A percentile compares a stretch with the other conserved stretches of the same genome.
These are phyloP conservation scores for Suillus subluteus DNA, from an alignment of 768 basidiomycete species.

Conservation along the genomic window DNA sequence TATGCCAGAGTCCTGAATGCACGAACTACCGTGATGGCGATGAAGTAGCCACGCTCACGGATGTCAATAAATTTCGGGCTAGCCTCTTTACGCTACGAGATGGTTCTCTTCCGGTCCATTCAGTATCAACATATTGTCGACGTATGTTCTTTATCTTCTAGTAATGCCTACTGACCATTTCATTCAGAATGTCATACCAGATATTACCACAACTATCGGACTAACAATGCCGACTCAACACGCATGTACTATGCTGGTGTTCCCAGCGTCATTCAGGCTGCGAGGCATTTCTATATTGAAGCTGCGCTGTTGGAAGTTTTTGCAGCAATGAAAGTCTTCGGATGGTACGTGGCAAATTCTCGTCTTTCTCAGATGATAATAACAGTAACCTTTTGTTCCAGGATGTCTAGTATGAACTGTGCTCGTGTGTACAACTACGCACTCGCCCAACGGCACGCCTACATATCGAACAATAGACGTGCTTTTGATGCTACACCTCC, in stretches of 20 bases:
- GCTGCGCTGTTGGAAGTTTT: no score
- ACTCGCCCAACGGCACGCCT: constrained; percentile 3
- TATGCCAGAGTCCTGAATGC: constrained; percentile 5
- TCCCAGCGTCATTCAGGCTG: no score
- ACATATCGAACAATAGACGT: constrained; percentile 10
- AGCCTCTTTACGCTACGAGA: constrained; percentile 25
- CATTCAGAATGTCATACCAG: no score
- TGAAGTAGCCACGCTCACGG: constrained; percentile 3
- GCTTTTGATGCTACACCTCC: neutral
- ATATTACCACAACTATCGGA: no score
- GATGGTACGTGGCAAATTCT: constrained; percentile 6
- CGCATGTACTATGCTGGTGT: no score
- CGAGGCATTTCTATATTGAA: no score
- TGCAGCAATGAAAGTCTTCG: no score
- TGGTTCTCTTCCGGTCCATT: constrained; percentile 27
- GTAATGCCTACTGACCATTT: no score
- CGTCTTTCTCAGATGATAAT: neutral
- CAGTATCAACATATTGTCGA: no score
- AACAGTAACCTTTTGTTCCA: constrained; percentile 1
- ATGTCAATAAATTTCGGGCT: constrained; percentile 17
- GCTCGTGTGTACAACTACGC: constrained; percentile 9
- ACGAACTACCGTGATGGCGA: constrained; percentile 4
- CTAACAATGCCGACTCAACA: no score
- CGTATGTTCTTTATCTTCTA: no score
- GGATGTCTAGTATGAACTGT: constrained; percentile 18